Evolutionary conservation across 768 basidiomycete species (phyloP).

Genomic region (Mycena haematopus): DNA sequence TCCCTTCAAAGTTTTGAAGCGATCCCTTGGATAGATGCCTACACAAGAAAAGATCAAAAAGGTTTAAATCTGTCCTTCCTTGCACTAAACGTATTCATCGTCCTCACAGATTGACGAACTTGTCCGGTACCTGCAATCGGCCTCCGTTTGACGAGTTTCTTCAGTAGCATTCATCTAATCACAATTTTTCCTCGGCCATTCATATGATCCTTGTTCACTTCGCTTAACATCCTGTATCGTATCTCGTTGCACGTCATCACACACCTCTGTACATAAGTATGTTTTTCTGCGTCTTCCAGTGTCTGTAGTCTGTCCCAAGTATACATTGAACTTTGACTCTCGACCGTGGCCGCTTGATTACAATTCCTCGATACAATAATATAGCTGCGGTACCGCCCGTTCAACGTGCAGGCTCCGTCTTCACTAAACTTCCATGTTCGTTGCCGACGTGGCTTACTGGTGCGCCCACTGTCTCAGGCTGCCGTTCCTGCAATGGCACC

Average conservation of each 20-base stretch:
- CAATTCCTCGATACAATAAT: not conserved
- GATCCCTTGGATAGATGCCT: not conserved
- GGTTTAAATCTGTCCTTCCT: not conserved
- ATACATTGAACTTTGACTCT: not conserved
- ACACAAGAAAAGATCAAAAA: not conserved
- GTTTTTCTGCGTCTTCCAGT: not conserved
- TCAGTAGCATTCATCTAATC: not conserved
- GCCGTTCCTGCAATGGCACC: conserved; percentile 16
- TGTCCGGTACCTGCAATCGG: conserved; percentile 45
- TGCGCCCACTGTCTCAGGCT: not conserved
- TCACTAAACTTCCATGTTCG: not conserved
- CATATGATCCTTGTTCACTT: conserved; percentile 10
- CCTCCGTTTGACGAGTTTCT: conserved; percentile 4
- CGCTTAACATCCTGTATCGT: conserved; percentile 4
- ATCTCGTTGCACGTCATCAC: too few species aligned
- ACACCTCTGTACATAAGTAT: not conserved
- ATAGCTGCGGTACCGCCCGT: not conserved
- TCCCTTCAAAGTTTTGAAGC: not conserved
- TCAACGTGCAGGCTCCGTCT: not conserved
- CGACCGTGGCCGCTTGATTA: not conserved
- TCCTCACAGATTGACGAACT: conserved; percentile 57
- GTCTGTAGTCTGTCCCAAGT: not conserved
- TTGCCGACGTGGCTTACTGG: not conserved
- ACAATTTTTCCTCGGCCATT: not conserved
- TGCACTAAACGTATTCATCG: not conserved